These are phyloP conservation scores for Sporothrix phasma DNA, from an alignment of 2,329 filamentous ascomycete species.

Conservation along the genomic window DNA sequence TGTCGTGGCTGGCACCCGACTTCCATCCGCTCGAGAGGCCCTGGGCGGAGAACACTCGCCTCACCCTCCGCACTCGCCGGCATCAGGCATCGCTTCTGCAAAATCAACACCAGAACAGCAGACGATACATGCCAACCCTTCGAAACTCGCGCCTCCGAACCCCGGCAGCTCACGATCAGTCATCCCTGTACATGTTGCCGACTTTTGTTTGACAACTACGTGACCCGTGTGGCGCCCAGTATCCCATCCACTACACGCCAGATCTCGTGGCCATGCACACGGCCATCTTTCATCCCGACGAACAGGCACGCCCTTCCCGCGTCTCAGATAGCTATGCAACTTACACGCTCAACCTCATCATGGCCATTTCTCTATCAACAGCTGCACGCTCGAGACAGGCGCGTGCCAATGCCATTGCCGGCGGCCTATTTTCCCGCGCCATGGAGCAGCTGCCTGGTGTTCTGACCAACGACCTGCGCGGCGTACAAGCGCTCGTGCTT, in stretches of 20 bases:
- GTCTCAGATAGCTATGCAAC: background rate
- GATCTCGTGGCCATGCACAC: slow-evolving; percentile 8
- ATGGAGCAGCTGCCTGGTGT: slow-evolving; percentile 7
- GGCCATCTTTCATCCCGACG: background rate
- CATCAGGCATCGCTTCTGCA: background rate
- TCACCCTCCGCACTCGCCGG: background rate
- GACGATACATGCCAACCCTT: background rate
- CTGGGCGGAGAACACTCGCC: background rate
- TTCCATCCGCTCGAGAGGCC: slow-evolving; percentile 3
- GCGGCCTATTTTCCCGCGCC: slow-evolving; percentile 2
- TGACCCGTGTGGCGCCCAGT: slow-evolving; percentile 9
- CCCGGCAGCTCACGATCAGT: background rate
- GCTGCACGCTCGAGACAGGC: slow-evolving; percentile 8
- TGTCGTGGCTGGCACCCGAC: slow-evolving; percentile 8
- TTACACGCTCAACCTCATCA: slow-evolving; percentile 9
- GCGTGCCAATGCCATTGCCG: slow-evolving; percentile 5
- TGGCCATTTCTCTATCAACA: slow-evolving; percentile 11
- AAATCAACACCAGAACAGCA: background rate
- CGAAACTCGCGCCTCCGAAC: background rate
- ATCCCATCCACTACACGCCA: slow-evolving; percentile 10
- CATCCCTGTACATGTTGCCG: slow-evolving; percentile 9
- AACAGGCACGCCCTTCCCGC: background rate
- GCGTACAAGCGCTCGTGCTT: slow-evolving; percentile 6
- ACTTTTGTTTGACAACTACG: slow-evolving; percentile 12
- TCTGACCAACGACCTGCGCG: slow-evolving; percentile 9